Evolutionary conservation across 805 yeast genomes (phyloP), one percentile per base, ranked within the genome.

Genomic region (Candida glaebosa): DNA sequence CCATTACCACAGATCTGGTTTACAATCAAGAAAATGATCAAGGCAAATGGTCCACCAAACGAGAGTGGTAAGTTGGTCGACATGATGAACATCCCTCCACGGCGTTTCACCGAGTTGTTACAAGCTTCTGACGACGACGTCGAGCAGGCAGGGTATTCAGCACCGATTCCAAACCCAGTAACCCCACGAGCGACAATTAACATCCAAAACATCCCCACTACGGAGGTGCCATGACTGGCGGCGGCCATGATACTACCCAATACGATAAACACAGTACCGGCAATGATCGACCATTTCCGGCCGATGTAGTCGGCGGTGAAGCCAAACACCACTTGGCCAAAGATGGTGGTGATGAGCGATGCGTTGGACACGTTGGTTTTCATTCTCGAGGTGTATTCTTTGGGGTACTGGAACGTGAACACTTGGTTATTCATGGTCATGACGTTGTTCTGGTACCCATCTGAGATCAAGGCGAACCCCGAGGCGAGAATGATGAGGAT

Each of bases 141-240:
- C 0, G 87, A 78, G 16, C 82, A 78, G 1, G 85, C 81, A 8
- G 85, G 83, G 54, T 83, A 84, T 56, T 84, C 89, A 26, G 87
- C 87, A 47, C 89, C 89, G 42, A 83, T 76, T 47, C 93, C 93
- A 48, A 83, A 78, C 34, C 93, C 95, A 37, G 84, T 78, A 7
- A 82, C 71, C 51, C 91, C 91, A 58, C 91, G 72, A 46, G 78
- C 68, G n/a, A 84, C 79, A 35, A 80, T 76, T 53, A 84, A 65
- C 87, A 80, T 82, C 88, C 86, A 82, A 54, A 84, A 78, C 82
- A 84, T 76, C 8, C 88, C 88, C 2, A 81, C 67, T 25, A 54
- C 54, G 14, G 79, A 49, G 1, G 46, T 53, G 28, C 89, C 90
- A 50, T 82, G 85, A 9, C 89, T 68, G 16, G 86, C 88, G 34